Base-by-base conservation (phyloP, 768 basidiomycete genomes). In the Boletus rubescentipes region DNA sequence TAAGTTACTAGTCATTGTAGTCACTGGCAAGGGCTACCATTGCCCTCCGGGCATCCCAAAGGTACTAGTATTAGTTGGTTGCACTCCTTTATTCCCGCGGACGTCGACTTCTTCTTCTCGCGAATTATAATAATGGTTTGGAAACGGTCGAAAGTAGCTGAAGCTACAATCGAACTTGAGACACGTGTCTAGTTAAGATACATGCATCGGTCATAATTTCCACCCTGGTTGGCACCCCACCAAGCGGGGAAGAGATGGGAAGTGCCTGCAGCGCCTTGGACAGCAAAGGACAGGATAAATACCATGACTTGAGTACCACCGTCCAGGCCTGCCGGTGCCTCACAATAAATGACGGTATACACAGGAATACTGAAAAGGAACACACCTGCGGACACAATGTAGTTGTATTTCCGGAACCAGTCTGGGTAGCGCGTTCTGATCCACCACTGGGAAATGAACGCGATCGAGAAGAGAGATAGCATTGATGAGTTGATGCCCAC, bases 181-280 rank as follows among this genome's bases (percentile, higher is more conserved):
- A 20, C 18, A 39, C 15, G 9, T 18, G 12, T 36, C 42, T 64
- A 66, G 16, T 12, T 15, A 18, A 66, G 54, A 54, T 44, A 37
- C 41, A 56, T n/a, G 45, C 67, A 70, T 9, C 20, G 62, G 41
- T 69, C 67, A 23, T 67, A 73, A 60, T 76, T 71, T 61, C 79
- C 79, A 36, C 61, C 63, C 52, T 82, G 80, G 60, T 83, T 81
- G 8, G 80, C 81, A 18, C 80, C 79, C 82, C 80, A 82, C 82
- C 82, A 82, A 49, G 72, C 54, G n/a, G 81, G 79, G 68, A 82
- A 83, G 23, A 78, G 57, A 58, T 80, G 77, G 0, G 79, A 62
- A 1, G 67, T 62, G 11, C 82, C 81, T 5, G 77, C 71, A 8
- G 76, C 81, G 12, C 83, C 83, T 51, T 77, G 76, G 0, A 83